Conservation (phyloP, 2,329 filamentous ascomycete genomes). For the Colletotrichum camelliae region DNA sequence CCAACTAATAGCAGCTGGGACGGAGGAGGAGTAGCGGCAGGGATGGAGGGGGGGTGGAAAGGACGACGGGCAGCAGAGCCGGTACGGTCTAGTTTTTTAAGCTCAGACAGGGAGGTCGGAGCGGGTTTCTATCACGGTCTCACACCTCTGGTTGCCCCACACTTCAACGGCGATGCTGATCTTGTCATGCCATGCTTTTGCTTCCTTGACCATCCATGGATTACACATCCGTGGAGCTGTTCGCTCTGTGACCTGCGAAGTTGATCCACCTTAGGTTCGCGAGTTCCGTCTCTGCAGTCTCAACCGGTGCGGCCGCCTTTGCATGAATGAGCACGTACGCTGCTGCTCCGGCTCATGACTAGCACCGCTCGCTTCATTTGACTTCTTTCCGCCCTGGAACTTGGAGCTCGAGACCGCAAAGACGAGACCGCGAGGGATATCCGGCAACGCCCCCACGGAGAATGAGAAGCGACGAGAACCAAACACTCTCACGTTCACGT, state of each 20-base stretch:
- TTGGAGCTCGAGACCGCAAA: background rate
- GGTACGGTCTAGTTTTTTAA: constrained; percentile 3
- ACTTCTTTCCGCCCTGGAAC: background rate
- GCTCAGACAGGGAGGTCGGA: constrained; percentile 13
- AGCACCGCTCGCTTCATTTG: background rate
- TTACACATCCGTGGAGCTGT: background rate
- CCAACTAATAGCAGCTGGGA: background rate
- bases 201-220: background rate
- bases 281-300: background rate
- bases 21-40: background rate
- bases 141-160: background rate
- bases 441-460: background rate
- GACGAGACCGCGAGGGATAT: background rate
- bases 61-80: background rate
- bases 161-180: background rate
- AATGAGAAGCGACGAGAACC: background rate
- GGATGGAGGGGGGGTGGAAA: background rate
- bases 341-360: background rate
- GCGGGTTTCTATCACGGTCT: constrained; percentile 8
- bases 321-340: background rate
- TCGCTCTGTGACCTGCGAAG: background rate
- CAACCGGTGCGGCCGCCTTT: background rate
- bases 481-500: background rate
- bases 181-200: background rate
- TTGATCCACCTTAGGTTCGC: background rate